Conservation (phyloP, 2,329 filamentous ascomycete species). For the Calonectria henricotiae region DNA sequence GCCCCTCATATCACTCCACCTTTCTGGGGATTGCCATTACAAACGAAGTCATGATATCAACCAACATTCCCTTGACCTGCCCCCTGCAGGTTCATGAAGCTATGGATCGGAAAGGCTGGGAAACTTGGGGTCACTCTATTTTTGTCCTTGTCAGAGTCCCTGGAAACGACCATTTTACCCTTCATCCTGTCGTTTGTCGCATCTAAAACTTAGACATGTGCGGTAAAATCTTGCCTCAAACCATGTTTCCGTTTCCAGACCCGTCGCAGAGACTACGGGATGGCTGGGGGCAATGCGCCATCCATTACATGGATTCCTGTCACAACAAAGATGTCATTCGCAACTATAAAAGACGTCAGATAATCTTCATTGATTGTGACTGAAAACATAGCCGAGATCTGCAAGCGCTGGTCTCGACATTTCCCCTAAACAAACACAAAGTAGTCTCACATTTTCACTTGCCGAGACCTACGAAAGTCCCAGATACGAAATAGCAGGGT, state of each 20-base stretch:
- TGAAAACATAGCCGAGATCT: slow-evolving; percentile 46
- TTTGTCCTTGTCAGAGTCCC: slow-evolving; percentile 34
- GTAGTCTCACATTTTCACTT: slow-evolving; percentile 4
- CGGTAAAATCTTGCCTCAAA: slow-evolving; percentile 26
- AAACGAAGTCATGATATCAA: slow-evolving; percentile 42
- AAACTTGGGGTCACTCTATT: slow-evolving; percentile 40
- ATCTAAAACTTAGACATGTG: slow-evolving; percentile 42
- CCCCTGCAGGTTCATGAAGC: slow-evolving; percentile 45
- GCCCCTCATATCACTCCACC: slow-evolving; percentile 51
- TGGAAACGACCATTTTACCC: slow-evolving; percentile 33
- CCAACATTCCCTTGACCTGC: slow-evolving; percentile 36
- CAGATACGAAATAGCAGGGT: slow-evolving; percentile 8
- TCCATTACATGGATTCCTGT: slow-evolving; percentile 26
- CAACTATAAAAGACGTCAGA: slow-evolving; percentile 37
- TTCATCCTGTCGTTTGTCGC: slow-evolving; percentile 39
- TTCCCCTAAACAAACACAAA: not conserved
- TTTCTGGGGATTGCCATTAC: slow-evolving; percentile 46
- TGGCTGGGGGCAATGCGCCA: slow-evolving; percentile 38
- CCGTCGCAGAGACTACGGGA: slow-evolving; percentile 34
- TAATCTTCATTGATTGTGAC: slow-evolving; percentile 42
- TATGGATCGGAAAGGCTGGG: slow-evolving; percentile 42
- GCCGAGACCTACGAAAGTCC: slow-evolving; percentile 1
- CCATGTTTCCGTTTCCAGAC: slow-evolving; percentile 34
- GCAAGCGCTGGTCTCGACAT: slow-evolving; percentile 39
- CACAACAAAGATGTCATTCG: not conserved